Evolutionary conservation across 352 stramenopile species (phyloP).

Genomic region (Pythium sp.): DNA sequence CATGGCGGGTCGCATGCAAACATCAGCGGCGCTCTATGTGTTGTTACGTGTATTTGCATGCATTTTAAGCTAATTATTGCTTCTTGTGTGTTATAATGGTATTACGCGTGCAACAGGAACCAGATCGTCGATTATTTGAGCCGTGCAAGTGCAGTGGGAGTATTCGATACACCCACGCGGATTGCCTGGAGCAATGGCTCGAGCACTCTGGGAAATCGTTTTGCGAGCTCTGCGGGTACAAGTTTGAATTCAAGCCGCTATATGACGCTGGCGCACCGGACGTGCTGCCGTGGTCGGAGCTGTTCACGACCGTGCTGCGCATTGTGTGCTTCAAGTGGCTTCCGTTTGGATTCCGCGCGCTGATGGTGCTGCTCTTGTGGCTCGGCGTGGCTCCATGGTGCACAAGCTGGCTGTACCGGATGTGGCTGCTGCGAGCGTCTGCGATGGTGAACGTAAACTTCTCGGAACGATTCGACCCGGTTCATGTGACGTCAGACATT

Average conservation of each 20-base stretch:
- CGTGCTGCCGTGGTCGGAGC: constrained; percentile 84
- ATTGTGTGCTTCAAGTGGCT: constrained; percentile 87
- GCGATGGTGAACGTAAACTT: constrained; percentile 87
- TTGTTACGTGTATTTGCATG: not conserved
- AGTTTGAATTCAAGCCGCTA: constrained; percentile 91
- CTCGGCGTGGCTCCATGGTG: constrained; percentile 85
- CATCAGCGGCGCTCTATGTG: not conserved
- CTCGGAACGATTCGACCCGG: constrained; percentile 63
- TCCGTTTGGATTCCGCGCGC: constrained; percentile 71
- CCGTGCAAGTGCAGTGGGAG: constrained; percentile 94
- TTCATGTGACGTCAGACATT: constrained; percentile 79
- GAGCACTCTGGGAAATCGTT: constrained; percentile 89
- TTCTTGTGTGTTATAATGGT: not conserved
- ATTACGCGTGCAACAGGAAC: constrained; percentile 34
- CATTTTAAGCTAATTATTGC: not conserved
- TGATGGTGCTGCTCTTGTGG: constrained; percentile 85
- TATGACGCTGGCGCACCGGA: constrained; percentile 88
- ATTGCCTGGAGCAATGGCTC: constrained; percentile 94
- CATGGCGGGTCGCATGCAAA: not conserved
- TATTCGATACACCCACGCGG: constrained; percentile 93
- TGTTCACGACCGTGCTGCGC: constrained; percentile 79
- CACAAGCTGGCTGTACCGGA: constrained; percentile 93
- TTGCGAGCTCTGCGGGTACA: constrained; percentile 92
- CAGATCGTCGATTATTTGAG: constrained; percentile 68
- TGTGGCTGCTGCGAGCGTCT: constrained; percentile 89